phyloP scores from a whole-genome alignment of 179 eudicot genomes.

The Gypsophila paniculata region DNA sequence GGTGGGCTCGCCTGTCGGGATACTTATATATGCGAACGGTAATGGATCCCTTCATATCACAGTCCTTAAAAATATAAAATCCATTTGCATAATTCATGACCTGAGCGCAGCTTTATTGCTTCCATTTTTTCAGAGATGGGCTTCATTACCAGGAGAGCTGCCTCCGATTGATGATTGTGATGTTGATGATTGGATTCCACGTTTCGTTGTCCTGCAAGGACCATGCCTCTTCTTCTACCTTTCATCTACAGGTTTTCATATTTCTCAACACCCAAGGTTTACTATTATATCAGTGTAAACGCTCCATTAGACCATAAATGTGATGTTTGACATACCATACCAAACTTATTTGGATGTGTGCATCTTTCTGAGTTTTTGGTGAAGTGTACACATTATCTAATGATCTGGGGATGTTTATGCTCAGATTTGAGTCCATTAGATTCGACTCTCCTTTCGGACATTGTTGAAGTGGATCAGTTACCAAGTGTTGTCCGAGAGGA shows the following conservation, averaged over 20 bases:
- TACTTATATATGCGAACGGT: constrained; percentile 73
- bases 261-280: neutral
- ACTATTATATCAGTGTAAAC: neutral
- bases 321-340: constrained; percentile 4
- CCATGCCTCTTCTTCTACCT: constrained; percentile 68
- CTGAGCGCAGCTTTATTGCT: neutral
- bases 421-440: constrained; percentile 94
- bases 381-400: constrained; percentile 7
- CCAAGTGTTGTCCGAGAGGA: constrained; percentile 58
- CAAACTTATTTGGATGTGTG: neutral
- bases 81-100: neutral
- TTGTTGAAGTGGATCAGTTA: constrained; percentile 62
- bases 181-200: constrained; percentile 96
- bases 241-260: constrained; percentile 58
- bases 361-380: no score
- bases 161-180: constrained; percentile 85
- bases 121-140: constrained; percentile 66
- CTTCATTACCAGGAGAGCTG: constrained; percentile 89
- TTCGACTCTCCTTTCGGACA: constrained; percentile 69
- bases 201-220: constrained; percentile 86
- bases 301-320: neutral
- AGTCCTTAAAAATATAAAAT: neutral
- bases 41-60: constrained; percentile 21
- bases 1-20: constrained; percentile 77
- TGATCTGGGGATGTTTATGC: constrained; percentile 25